These are phyloP conservation scores for Tolypocladium endophyticum DNA, from an alignment of 2,329 filamentous ascomycete genomes.

Conservation along the genomic window DNA sequence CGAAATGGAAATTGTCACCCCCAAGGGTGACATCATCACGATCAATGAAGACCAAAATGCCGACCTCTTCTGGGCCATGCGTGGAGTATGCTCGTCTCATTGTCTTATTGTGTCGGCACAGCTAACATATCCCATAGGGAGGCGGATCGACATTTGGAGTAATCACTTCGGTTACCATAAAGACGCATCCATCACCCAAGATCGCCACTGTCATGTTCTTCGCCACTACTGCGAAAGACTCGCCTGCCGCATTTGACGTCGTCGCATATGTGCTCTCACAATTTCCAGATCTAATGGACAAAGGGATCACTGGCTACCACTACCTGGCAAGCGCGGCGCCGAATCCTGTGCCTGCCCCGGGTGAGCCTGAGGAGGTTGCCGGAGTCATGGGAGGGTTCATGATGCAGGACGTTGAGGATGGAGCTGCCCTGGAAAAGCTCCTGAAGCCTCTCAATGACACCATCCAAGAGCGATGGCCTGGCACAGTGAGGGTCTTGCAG, in stretches of 20 bases:
- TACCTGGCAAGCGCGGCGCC: constrained; percentile 22
- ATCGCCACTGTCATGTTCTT: constrained; percentile 14
- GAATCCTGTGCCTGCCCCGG: constrained; percentile 24
- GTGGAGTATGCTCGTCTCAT: constrained; percentile 32
- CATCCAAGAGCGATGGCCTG: constrained; percentile 25
- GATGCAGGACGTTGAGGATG: constrained; percentile 24
- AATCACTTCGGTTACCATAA: constrained; percentile 45
- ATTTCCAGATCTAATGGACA: constrained; percentile 35
- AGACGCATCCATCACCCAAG: constrained; percentile 33
- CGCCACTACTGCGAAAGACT: constrained; percentile 13
- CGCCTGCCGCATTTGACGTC: constrained; percentile 32
- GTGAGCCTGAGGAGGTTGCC: constrained; percentile 18
- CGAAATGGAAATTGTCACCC: constrained; percentile 46
- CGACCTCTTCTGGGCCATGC: constrained; percentile 55
- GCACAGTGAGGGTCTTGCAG: constrained; percentile 9
- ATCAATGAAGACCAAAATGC: constrained; percentile 40
- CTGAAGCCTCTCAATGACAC: constrained; percentile 25
- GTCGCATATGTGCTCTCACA: constrained; percentile 34
- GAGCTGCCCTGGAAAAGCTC: constrained; percentile 12
- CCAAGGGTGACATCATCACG: constrained; percentile 35
- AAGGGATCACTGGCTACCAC: constrained; percentile 41
- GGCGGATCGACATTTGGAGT: constrained; percentile 52
- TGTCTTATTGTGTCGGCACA: too few species aligned
- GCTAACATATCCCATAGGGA: constrained; percentile 24
- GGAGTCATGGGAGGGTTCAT: constrained; percentile 23